Base-by-base conservation (phyloP, 176 grass and related monocot species). In the Cenchrus purpureus region DNA sequence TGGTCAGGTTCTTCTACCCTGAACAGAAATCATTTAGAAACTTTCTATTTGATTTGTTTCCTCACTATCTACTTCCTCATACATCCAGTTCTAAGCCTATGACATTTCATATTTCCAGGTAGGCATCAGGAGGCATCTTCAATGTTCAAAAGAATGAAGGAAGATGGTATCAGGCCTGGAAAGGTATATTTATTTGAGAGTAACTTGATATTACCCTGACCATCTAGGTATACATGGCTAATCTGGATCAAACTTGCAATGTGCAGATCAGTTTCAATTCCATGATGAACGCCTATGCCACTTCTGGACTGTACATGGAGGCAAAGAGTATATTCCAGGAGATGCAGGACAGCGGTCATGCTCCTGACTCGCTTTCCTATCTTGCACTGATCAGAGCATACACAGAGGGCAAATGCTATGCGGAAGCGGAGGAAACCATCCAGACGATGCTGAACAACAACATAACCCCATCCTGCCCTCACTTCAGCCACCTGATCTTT, bases 191-290 rank as follows among this genome's bases (percentile, higher is more conserved):
- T 71, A 5, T 51, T 67, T 7, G 20, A 2, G 13, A 72, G 8
- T 12, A 69, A 16, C 12, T 44, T 56, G 4, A 45, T 69, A 32
- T 32, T 31, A 1, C 59, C 13, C 13, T 65, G 31, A 86, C 0
- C 44, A 53, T 50, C 45, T 28, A 51, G 51, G 12, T 5, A 16
- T 25, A 14, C 4, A n/a, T 19, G 9, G 2, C 56, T 87, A 1
- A 78, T 50, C 29, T 70, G 46, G 3, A 70, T 71, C 10, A 60
- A 57, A 68, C 48, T 79, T 87, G 16, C 37, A 86, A 86, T 77
- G 54, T 86, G 86, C 93, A 98, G 97, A 95, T 98, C 65, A 89
- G 91, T 77, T 95, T 87, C 85, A 95, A 98, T 83, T 78, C 89
- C 13, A 94, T 95, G 93, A 92, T 95, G 75, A 94, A 95, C 73